These are phyloP conservation scores for Colletotrichum aenigma DNA, from an alignment of 2,329 filamentous ascomycete genomes.

Conservation along the genomic window DNA sequence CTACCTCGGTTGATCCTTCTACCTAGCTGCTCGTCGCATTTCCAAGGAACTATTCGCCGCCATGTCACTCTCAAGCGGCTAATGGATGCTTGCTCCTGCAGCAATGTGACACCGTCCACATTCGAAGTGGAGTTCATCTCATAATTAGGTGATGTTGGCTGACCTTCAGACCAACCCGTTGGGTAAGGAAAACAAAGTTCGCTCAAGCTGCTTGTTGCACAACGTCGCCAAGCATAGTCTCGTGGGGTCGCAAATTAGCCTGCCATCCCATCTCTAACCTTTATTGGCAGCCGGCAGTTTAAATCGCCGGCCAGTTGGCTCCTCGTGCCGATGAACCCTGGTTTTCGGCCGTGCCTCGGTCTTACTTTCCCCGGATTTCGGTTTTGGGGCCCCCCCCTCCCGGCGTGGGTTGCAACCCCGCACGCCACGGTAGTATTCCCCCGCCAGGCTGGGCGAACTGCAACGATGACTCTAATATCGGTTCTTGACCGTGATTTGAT, in stretches of 20 bases:
- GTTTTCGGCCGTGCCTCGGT: constrained; percentile 3
- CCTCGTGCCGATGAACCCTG: not conserved
- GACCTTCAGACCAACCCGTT: not conserved
- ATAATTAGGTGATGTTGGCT: not conserved
- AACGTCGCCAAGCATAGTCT: not conserved
- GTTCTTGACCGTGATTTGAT: not conserved
- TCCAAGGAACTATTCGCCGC: not conserved
- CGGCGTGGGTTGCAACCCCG: not conserved
- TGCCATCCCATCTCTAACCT: not conserved
- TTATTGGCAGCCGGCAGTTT: not conserved
- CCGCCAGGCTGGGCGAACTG: not conserved
- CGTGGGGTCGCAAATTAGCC: not conserved
- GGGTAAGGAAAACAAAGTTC: not conserved
- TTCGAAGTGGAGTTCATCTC: not conserved
- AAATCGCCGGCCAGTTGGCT: not conserved
- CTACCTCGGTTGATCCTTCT: not conserved
- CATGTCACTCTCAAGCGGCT: not conserved
- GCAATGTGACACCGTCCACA: not conserved
- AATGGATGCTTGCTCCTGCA: not conserved
- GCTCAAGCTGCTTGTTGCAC: not conserved
- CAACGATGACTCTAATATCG: not conserved
- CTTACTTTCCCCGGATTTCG: constrained; percentile 10
- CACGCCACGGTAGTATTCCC: not conserved
- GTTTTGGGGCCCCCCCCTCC: not conserved
- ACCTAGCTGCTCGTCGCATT: not conserved